Evolutionary conservation across 1,284 basidiomycete species (phyloP), one percentile per base, ranked within the genome.

Genomic region (Xerocomus minutiporus): DNA sequence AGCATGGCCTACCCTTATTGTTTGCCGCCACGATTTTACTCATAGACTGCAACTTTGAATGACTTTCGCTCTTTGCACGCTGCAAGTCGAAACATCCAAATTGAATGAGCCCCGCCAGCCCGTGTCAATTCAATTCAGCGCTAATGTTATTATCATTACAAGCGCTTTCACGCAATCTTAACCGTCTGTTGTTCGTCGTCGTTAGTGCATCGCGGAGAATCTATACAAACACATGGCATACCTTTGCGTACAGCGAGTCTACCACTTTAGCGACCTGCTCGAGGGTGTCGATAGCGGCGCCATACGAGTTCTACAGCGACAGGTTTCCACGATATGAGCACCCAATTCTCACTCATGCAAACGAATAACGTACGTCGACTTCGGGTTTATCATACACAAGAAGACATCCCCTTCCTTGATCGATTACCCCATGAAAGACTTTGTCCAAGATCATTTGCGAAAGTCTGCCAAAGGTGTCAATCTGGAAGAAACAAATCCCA

Each of bases 381-480:
- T 89, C 85, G 0, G 83, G 82, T 66, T 92, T 78, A 54, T 97
- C 93, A 62, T 89, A 97, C 17, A 98, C 86, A 47, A 97, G 77
- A 46, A 98, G 73, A 64, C 94, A 97, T 0, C 95, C 95, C 1
- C 91, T 83, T 17, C 93, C 94, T 70, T 98, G 96, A 68, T 98
- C 96, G 23, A 99, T 76, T 4, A 98, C 94, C 6, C 96, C 96
- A 59, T 93, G 83, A 63, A 99, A 84, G 1, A 95, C 84, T 64
- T 96, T 95, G 72, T 99, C 96, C 40, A 99, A 75, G 58, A 99
- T 98, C 96, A 99, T 98, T 70, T 98, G 96, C 46, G 91, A 93
- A 48, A 99, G 73, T 67, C 91, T 94, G 36, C 7, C 6, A 23
- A 49, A 58, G 52, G 20, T 12, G 47, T 57, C 43, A 59, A 43